Evolutionary conservation across 2,329 filamentous ascomycete genomes (phyloP).

Genomic region (Helminthosporium solani): DNA sequence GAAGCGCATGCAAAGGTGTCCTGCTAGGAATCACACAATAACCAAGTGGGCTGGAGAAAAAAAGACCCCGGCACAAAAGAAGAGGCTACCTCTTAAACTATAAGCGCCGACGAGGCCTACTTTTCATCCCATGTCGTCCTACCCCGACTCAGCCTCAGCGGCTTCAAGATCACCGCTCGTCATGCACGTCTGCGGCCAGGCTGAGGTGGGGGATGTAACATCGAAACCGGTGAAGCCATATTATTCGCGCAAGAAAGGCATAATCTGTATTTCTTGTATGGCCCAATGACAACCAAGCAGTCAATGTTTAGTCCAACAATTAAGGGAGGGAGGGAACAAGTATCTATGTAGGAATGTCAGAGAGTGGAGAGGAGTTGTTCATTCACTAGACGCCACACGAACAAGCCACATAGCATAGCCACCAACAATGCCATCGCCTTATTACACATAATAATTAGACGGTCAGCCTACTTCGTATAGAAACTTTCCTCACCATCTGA

Average conservation of each 20-base stretch:
- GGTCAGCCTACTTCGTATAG: not conserved
- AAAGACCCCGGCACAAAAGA: conserved; percentile 3
- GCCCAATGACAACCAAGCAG: too few relatives aligned
- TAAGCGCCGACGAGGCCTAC: conserved; percentile 17
- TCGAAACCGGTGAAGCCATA: not conserved
- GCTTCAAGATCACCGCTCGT: not conserved
- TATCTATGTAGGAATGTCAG: too few relatives aligned
- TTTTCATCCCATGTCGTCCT: conserved; percentile 10
- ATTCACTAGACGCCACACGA: too few relatives aligned
- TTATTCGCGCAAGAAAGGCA: too few relatives aligned
- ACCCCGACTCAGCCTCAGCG: conserved; percentile 29
- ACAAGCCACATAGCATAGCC: not conserved
- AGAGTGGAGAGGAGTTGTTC: too few relatives aligned
- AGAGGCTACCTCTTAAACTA: conserved; percentile 22
- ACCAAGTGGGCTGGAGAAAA: conserved; percentile 1
- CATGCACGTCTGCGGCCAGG: conserved; percentile 4
- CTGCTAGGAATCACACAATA: not conserved
- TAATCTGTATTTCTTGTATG: too few relatives aligned
- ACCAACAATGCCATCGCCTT: not conserved
- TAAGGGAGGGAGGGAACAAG: too few relatives aligned
- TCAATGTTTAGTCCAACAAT: too few relatives aligned
- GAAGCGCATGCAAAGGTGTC: too few relatives aligned
- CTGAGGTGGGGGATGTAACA: not conserved
- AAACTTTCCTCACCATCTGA: conserved; percentile 3
- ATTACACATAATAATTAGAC: too few relatives aligned